These are phyloP conservation scores for Saccharomycopsis sp. DNA, from an alignment of 805 yeast species.

Conservation along the genomic window DNA sequence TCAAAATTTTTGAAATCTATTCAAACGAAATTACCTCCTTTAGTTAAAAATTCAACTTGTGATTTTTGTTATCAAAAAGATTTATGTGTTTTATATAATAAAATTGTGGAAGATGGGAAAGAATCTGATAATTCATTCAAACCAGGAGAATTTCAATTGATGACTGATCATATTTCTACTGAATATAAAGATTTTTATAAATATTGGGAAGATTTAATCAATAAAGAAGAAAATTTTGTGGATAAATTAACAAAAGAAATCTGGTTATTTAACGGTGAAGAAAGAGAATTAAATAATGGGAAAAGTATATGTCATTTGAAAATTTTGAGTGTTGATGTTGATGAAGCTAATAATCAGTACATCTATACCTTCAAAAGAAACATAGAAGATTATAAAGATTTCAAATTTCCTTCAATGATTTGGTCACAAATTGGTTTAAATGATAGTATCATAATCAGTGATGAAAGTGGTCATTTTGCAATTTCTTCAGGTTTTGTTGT, in stretches of 20 bases:
- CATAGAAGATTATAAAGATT: constrained; percentile 1
- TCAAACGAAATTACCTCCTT: constrained; percentile 40
- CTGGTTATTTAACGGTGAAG: constrained; percentile 52
- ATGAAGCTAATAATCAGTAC: constrained; percentile 15
- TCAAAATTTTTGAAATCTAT: constrained; percentile 49
- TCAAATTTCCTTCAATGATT: constrained; percentile 18
- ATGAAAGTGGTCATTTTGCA: constrained; percentile 69
- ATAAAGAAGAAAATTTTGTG: constrained; percentile 60
- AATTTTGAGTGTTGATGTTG: constrained; percentile 26
- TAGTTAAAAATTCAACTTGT: constrained; percentile 43
- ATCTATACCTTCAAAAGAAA: constrained; percentile 40
- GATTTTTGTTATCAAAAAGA: constrained; percentile 47
- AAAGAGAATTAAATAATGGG: constrained; percentile 51
- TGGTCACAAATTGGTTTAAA: constrained; percentile 40
- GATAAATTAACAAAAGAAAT: constrained; percentile 46
- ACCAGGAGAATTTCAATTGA: constrained; percentile 33
- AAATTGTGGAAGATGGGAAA: constrained; percentile 48
- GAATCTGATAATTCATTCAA: constrained; percentile 44
- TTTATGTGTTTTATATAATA: constrained; percentile 57
- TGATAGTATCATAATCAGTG: constrained; percentile 69
- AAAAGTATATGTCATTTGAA: constrained; percentile 43
- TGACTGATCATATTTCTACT: constrained; percentile 41
- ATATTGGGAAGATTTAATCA: constrained; percentile 65
- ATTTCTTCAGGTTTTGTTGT: constrained; percentile 53
- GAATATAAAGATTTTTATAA: constrained; percentile 45